These are phyloP conservation scores for Penicillium sp. DNA, from an alignment of 2,329 filamentous ascomycete genomes.

Conservation along the genomic window DNA sequence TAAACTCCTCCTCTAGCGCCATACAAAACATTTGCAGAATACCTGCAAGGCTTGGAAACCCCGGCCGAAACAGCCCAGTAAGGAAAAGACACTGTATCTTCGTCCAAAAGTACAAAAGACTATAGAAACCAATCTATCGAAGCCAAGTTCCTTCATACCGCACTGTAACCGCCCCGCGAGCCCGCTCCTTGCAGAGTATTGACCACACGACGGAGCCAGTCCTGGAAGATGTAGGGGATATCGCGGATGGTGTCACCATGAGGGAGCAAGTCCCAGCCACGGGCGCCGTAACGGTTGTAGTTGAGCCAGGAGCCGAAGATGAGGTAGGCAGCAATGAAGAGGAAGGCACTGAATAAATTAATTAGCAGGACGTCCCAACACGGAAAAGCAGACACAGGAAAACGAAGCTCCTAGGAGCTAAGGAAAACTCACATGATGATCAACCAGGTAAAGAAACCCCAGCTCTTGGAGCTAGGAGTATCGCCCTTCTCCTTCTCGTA, in stretches of 20 bases:
- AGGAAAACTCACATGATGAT: slow-evolving; percentile 68
- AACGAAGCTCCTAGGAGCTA: background rate
- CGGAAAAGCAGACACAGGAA: background rate
- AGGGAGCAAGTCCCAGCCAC: slow-evolving; percentile 88
- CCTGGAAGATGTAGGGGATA: slow-evolving; percentile 81
- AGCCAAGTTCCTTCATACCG: slow-evolving; percentile 54
- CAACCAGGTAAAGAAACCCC: slow-evolving; percentile 98
- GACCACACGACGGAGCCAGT: slow-evolving; percentile 70
- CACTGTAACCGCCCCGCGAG: slow-evolving; percentile 83
- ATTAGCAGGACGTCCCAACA: background rate
- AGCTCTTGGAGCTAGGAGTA: slow-evolving; percentile 45
- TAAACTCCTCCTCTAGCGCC: slow-evolving; percentile 4
- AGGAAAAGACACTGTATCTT: background rate
- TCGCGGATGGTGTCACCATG: slow-evolving; percentile 89
- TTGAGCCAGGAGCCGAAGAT: slow-evolving; percentile 99
- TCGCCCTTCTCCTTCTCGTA: slow-evolving; percentile 41
- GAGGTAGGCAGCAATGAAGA: slow-evolving; percentile 76
- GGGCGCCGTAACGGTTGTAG: slow-evolving; percentile 90
- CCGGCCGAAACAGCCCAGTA: background rate
- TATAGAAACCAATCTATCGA: background rate
- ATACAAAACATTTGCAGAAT: background rate
- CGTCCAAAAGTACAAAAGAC: slow-evolving; percentile 4
- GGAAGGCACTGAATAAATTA: slow-evolving; percentile 59
- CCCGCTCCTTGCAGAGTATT: slow-evolving; percentile 77
- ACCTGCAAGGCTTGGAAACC: background rate